Evolutionary conservation across 306 rosid genomes (phyloP), one percentile per base, ranked within the genome.

Genomic region (Mimosa pudica): DNA sequence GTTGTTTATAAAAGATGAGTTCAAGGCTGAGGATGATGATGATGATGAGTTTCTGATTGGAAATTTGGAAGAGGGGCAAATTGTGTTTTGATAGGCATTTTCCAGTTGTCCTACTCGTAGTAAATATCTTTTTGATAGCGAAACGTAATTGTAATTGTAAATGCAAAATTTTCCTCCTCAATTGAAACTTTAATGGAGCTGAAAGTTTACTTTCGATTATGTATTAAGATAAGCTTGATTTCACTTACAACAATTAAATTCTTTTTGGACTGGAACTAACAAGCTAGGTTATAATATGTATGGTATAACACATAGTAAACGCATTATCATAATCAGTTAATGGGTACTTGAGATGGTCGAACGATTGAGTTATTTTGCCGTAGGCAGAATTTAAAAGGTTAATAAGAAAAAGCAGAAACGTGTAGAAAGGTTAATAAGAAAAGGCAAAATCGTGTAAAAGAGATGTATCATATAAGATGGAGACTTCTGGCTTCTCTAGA

Each of bases 1-100:
- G 97, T 79, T 95, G 71, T 93, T 89, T 64, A 80, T 91, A 36
- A 95, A 93, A 83, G 89, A 86, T n/a, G 98, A 91, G 17, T 83
- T 70, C 48, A 41, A 71, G 3, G 89, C 75, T 14, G 88, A 86
- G 1, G 92, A 87, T 12, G 92, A 86, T 24, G 30, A 24, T 24
- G 30, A 24, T 24, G 97, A 92, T 51, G 93, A 84, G 81, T 46
- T 80, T 63, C 71, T 66, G 65, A 87, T 68, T 41, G 82, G 20
- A 32, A 84, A 57, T 57, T 82, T 87, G 49, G 94, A 92, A 81
- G 96, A 90, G 77, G 97, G 94, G 61, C 97, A 91, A 79, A 87
- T 91, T 76, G 77, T 79, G 10, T 82, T 78, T 46, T 80, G 82
- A 81, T 48, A 9, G 3, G 24, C 66, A 14, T 76, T 68, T 35